phyloP scores from a whole-genome alignment of 2,329 filamentous ascomycete species.

The Monosporascus ibericus region DNA sequence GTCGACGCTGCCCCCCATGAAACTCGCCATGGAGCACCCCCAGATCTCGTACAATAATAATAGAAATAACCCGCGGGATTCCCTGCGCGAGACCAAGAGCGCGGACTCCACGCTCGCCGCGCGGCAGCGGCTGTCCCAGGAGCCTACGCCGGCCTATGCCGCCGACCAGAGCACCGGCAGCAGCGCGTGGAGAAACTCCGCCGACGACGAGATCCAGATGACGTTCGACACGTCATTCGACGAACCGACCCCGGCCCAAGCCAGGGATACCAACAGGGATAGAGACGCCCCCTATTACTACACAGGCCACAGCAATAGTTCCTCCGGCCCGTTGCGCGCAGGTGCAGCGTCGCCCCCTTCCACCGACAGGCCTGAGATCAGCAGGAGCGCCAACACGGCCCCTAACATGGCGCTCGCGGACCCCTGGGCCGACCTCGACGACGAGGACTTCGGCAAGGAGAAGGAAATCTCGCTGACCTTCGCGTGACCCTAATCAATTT shows the following conservation, averaged over 20 bases:
- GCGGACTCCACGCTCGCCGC: slow-evolving; percentile 28
- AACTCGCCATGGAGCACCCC: slow-evolving; percentile 52
- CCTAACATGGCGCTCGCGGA: slow-evolving; percentile 48
- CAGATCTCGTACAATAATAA: slow-evolving; percentile 19
- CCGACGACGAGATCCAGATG: slow-evolving; percentile 57
- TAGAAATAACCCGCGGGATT: slow-evolving; percentile 21
- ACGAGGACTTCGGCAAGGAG: slow-evolving; percentile 62
- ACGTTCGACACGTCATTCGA: slow-evolving; percentile 63
- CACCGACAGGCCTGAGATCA: slow-evolving; percentile 34
- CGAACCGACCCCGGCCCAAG: slow-evolving; percentile 27
- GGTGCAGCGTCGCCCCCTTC: slow-evolving; percentile 12
- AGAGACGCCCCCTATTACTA: no score
- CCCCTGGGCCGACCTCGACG: slow-evolving; percentile 66
- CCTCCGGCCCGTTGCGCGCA: no score
- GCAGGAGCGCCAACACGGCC: slow-evolving; percentile 39
- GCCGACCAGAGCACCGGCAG: slow-evolving; percentile 6
- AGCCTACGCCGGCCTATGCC: slow-evolving; percentile 20
- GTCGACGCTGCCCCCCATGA: slow-evolving; percentile 86
- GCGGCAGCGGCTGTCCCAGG: slow-evolving; percentile 13
- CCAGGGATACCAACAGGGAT: slow-evolving; percentile 15
- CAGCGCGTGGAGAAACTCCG: slow-evolving; percentile 15
- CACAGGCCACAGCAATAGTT: no score
- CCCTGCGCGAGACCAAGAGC: slow-evolving; percentile 41
- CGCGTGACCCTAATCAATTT: slow-evolving; percentile 40
- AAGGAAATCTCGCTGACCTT: slow-evolving; percentile 78